phyloP scores from a whole-genome alignment of 2,329 filamentous ascomycete genomes.

The Arthrobotrys pseudoclavata region DNA sequence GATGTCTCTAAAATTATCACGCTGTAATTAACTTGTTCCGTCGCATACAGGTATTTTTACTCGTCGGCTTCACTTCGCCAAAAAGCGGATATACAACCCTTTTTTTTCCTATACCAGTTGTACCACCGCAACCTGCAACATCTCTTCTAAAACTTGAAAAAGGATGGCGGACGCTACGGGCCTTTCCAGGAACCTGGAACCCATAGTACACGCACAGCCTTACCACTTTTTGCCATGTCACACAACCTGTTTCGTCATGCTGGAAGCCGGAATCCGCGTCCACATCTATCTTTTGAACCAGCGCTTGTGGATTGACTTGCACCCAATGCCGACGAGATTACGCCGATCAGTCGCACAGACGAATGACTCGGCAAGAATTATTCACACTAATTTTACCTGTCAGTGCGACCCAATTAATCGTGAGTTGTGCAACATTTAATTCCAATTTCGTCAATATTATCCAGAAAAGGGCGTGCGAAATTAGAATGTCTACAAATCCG shows the following conservation, averaged over 20 bases:
- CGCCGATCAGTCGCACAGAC: constrained; percentile 38
- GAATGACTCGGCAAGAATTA: constrained; percentile 23
- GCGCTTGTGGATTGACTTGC: constrained; percentile 23
- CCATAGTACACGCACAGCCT: constrained; percentile 34
- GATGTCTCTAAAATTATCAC: constrained; percentile 45
- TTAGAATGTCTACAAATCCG: constrained; percentile 53
- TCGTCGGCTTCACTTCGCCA: constrained; percentile 25
- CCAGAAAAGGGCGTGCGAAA: constrained; percentile 45
- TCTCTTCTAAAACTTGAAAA: constrained; percentile 42
- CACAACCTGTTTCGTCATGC: constrained; percentile 52
- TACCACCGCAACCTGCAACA: constrained; percentile 24
- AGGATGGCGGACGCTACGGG: constrained; percentile 34
- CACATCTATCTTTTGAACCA: constrained; percentile 33
- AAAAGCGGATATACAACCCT: constrained; percentile 28
- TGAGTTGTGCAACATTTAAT: constrained; percentile 18
- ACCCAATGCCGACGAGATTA: constrained; percentile 39
- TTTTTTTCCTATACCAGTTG: constrained; percentile 13
- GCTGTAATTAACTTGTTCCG: constrained; percentile 32
- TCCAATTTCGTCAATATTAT: constrained; percentile 18
- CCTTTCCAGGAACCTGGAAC: constrained; percentile 52
- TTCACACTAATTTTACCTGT: constrained; percentile 41
- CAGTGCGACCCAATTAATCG: constrained; percentile 28
- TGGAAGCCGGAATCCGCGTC: constrained; percentile 24
- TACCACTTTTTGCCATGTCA: constrained; percentile 41
- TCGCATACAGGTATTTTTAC: constrained; percentile 27